phyloP scores from a whole-genome alignment of 371 early-diverging fungal species.

The Mucor saturninus region DNA sequence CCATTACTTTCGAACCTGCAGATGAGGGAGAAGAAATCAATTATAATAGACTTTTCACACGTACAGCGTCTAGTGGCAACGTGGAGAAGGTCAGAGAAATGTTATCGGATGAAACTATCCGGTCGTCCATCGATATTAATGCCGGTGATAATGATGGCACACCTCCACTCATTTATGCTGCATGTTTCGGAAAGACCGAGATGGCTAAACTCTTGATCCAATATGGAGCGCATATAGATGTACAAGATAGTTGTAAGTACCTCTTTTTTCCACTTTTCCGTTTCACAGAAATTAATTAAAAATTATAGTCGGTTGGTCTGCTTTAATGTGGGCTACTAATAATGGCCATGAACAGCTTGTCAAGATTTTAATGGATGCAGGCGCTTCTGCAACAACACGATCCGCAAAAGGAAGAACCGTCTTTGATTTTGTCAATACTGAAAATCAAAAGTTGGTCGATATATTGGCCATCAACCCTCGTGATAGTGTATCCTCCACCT shows the following conservation, averaged over 20 bases:
- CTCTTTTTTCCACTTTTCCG: neutral
- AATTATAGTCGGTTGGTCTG: constrained; percentile 87
- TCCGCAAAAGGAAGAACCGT: constrained; percentile 83
- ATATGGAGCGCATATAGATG: constrained; percentile 81
- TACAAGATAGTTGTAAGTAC: constrained; percentile 66
- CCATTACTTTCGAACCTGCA: neutral
- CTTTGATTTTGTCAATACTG: constrained; percentile 72
- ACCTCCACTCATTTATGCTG: constrained; percentile 85
- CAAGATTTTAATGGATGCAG: constrained; percentile 75
- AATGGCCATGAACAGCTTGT: constrained; percentile 82
- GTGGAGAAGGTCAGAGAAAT: constrained; percentile 84
- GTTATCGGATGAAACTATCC: constrained; percentile 54
- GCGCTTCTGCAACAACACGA: constrained; percentile 75
- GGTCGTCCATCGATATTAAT: constrained; percentile 74
- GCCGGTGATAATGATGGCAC: constrained; percentile 84
- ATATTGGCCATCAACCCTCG: constrained; percentile 58
- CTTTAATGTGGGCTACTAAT: constrained; percentile 95
- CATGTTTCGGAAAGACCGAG: constrained; percentile 86
- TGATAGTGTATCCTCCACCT: constrained; percentile 62
- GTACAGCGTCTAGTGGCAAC: constrained; percentile 86
- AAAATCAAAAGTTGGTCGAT: constrained; percentile 63
- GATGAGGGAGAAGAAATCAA: constrained; percentile 21
- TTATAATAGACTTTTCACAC: constrained; percentile 57
- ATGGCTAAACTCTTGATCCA: constrained; percentile 71
- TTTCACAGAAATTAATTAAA: constrained; percentile 17